phyloP scores from a whole-genome alignment of 345 rosid species.

The Syzygium aromaticum region DNA sequence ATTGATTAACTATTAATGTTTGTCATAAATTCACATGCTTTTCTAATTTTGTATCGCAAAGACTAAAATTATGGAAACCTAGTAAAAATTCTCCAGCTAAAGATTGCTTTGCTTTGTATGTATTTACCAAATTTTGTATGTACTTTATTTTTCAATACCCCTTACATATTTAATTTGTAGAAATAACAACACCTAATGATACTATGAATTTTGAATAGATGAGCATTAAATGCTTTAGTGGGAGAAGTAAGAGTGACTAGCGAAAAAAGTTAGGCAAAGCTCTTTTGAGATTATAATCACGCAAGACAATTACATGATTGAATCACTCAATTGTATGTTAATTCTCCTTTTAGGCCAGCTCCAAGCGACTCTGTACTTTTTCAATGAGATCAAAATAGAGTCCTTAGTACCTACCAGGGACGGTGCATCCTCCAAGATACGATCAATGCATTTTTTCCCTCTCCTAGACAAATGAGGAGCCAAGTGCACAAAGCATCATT shows the following conservation, averaged over 20 bases:
- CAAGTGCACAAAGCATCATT: background rate
- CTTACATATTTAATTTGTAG: background rate
- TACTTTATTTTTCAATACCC: background rate
- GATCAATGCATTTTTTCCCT: background rate
- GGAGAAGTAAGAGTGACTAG: background rate
- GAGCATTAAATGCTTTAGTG: background rate
- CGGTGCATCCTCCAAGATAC: background rate
- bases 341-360: background rate
- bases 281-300: background rate
- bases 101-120: background rate
- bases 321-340: background rate
- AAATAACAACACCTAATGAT: background rate
- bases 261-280: background rate
- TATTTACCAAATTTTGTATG: background rate
- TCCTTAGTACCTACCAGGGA: background rate
- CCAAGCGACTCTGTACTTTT: background rate
- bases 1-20: too few relatives aligned
- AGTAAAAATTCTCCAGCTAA: too few relatives aligned
- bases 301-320: background rate
- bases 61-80: too few relatives aligned
- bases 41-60: too few relatives aligned
- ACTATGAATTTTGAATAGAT: background rate
- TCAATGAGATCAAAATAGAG: background rate
- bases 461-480: background rate
- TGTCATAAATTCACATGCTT: too few relatives aligned